phyloP scores from a whole-genome alignment of 495 filamentous ascomycete genomes.

The Annulohypoxylon maeteangense region DNA sequence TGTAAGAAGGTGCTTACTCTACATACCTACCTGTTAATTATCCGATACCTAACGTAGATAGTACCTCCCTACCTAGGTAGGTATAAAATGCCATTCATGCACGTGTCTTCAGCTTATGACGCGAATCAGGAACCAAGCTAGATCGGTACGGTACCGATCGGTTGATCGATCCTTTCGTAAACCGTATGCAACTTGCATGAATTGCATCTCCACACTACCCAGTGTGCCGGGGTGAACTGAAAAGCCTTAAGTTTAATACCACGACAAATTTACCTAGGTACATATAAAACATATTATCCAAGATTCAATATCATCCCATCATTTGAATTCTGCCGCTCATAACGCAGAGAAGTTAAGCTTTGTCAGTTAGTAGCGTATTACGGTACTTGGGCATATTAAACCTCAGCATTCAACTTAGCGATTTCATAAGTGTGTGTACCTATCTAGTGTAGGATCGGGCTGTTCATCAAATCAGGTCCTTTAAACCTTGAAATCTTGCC shows the following conservation, averaged over 20 bases:
- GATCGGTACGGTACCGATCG: conserved; percentile 15
- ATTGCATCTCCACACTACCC: neutral
- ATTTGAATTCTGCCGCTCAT: neutral
- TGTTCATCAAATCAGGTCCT: neutral
- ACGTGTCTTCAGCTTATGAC: neutral
- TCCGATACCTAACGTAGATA: too few relatives aligned
- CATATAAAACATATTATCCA: neutral
- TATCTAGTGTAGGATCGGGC: neutral
- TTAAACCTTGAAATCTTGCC: neutral
- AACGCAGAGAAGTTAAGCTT: neutral
- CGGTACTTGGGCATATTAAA: neutral
- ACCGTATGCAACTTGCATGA: neutral
- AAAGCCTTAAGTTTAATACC: neutral
- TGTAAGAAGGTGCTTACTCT: too few relatives aligned
- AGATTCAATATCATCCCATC: too few relatives aligned
- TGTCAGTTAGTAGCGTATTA: neutral
- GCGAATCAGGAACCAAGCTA: neutral
- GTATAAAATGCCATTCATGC: neutral
- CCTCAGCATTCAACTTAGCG: neutral
- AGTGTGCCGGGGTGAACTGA: neutral
- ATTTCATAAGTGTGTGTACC: neutral
- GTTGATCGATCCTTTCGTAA: conserved; percentile 1
- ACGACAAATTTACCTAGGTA: neutral
- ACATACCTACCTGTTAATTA: too few relatives aligned
- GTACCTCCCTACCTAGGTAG: too few relatives aligned